Conservation (phyloP, 2,329 filamentous ascomycete species). For the Alternaria sp. region DNA sequence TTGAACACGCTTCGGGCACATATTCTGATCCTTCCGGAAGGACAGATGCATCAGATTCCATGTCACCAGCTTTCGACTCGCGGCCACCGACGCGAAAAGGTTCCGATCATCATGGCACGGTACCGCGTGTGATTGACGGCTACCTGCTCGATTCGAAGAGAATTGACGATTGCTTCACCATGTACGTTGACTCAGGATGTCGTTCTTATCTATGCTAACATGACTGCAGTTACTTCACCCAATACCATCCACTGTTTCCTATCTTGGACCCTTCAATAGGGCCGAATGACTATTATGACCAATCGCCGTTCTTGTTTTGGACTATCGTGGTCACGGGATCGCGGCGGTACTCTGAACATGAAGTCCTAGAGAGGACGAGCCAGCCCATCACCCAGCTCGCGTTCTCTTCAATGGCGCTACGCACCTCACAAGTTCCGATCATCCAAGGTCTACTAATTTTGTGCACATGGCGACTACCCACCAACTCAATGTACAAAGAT, state of each 20-base stretch:
- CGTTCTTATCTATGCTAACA: conserved; percentile 15
- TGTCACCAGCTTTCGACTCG: conserved; percentile 39
- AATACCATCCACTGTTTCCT: conserved; percentile 44
- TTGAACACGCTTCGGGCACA: conserved; percentile 32
- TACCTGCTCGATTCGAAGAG: conserved; percentile 42
- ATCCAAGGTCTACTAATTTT: conserved; percentile 51
- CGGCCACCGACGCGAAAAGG: conserved; percentile 33
- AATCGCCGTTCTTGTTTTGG: conserved; percentile 50
- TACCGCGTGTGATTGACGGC: conserved; percentile 37
- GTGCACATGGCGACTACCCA: conserved; percentile 51
- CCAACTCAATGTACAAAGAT: conserved; percentile 51
- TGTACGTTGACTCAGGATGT: conserved; percentile 25
- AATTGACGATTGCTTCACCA: conserved; percentile 45
- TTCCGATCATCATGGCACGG: conserved; percentile 27
- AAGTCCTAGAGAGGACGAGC: conserved; percentile 40
- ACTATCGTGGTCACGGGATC: conserved; percentile 49
- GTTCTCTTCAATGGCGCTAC: conserved; percentile 46
- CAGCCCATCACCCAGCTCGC: conserved; percentile 46
- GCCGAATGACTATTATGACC: conserved; percentile 44
- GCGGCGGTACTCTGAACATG: conserved; percentile 47
- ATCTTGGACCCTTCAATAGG: conserved; percentile 39
- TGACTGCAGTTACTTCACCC: conserved; percentile 38
- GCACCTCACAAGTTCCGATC: conserved; percentile 46
- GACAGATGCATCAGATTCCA: conserved; percentile 36
- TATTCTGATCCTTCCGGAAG: conserved; percentile 37